Evolutionary conservation across 805 yeast genomes (phyloP), one percentile per base, ranked within the genome.

Genomic region (Candida peoriensis): DNA sequence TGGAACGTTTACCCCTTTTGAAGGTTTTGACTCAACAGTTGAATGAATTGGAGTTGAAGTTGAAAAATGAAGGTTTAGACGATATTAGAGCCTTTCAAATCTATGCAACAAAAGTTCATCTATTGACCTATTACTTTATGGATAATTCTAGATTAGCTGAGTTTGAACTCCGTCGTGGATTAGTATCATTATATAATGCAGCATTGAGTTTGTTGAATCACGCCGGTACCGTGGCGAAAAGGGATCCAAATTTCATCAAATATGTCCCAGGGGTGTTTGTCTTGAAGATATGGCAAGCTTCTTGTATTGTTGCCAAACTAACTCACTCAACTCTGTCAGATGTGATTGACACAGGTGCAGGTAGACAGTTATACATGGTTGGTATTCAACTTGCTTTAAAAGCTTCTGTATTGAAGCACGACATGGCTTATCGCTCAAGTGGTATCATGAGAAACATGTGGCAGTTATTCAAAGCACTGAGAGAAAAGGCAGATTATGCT

Each of bases 371-470:
- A 20, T 86, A 81, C 48, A 74, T 73, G 41, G 63, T 66, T 16
- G 93, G 93, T 1, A 76, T 84, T 16, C 66, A 72, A 14, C 59
- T 84, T 30, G 78, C 93, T 2, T 72, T 78, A 38, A 77, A 77
- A 40, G 94, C 96, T 0, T 86, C 96, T 0, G 81, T 90, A 20
- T 66, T 86, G 48, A 87, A 87, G 49, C 93, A 89, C 60, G 98
- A 90, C 54, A 79, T 93, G 69, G 86, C 97, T 0, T 86, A 85
- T 55, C 72, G 97, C 45, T 84, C 95, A 0, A 79, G 95, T 30
- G 96, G 96, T 8, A 87, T 93, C 39, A 86, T 93, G 93, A 74
- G 83, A 50, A 88, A 88, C 52, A 80, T 88, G 66, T 90, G 98
- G 98, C 85, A 82, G 40, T 67, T 88, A 39, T 84, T 84, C 58